Evolutionary conservation across 164 flowering plant species (phyloP).

Genomic region (Malania oleifera): DNA sequence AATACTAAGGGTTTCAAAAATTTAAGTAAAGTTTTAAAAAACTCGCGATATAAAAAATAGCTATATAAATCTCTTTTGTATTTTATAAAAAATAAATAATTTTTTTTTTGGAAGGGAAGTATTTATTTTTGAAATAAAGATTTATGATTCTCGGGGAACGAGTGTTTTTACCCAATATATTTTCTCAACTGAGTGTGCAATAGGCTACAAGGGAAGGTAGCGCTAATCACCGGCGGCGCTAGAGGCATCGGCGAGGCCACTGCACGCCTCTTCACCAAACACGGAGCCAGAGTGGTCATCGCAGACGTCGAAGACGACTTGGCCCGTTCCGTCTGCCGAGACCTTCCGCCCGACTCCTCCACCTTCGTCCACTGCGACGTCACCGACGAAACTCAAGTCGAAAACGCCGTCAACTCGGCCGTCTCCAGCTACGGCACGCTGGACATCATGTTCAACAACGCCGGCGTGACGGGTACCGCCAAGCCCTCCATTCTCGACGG

Average conservation of each 20-base stretch:
- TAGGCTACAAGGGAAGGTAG: neutral
- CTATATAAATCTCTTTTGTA: too few species aligned
- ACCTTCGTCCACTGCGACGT: constrained; percentile 3
- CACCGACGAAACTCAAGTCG: neutral
- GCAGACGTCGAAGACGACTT: neutral
- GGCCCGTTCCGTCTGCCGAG: neutral
- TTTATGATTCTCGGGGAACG: too few species aligned
- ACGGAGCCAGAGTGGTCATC: neutral
- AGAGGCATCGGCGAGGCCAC: constrained; percentile 3
- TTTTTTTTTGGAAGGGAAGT: too few species aligned
- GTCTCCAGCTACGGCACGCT: constrained; percentile 14
- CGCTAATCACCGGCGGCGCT: neutral
- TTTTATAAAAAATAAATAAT: too few species aligned
- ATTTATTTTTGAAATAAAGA: too few species aligned
- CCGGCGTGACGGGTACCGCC: constrained; percentile 10
- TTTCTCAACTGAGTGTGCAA: too few species aligned
- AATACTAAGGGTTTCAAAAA: too few species aligned
- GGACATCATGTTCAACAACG: constrained; percentile 37
- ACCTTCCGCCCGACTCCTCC: neutral
- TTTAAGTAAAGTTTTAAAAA: too few species aligned
- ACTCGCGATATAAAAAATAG: too few species aligned
- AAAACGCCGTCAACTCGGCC: neutral
- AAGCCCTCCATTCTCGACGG: constrained; percentile 18
- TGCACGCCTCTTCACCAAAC: neutral
- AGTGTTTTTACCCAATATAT: too few species aligned